A percentile compares a stretch with the other conserved stretches of the same genome.
Conservation (phyloP, 495 filamentous ascomycete species). For the Collariella sp. region DNA sequence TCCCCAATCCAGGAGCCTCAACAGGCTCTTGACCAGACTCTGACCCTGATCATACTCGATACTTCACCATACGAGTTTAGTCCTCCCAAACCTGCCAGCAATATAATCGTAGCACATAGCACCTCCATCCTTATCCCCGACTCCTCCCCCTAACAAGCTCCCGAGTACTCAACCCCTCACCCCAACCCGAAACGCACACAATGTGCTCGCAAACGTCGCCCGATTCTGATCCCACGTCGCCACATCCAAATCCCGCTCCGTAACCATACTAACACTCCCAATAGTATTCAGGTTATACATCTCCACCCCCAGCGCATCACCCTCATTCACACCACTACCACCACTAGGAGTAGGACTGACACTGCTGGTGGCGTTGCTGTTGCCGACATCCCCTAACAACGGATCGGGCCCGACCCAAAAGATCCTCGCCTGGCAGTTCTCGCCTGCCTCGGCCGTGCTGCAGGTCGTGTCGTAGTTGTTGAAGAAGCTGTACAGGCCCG, state of each 20-base stretch:
- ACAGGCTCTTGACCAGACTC: too few species aligned
- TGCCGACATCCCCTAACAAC: background rate
- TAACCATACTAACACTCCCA: slow-evolving; percentile 28
- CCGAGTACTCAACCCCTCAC: background rate
- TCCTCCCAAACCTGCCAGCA: background rate
- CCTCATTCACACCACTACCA: background rate
- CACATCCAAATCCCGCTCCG: slow-evolving; percentile 16
- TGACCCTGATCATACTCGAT: too few species aligned
- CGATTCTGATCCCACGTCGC: slow-evolving; percentile 23
- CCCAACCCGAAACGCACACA: slow-evolving; percentile 18
- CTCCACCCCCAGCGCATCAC: slow-evolving; percentile 6
- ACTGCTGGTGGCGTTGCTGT: too few species aligned
- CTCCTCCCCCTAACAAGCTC: too few species aligned
- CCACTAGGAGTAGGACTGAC: too few species aligned
- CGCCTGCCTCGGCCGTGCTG: slow-evolving; percentile 45
- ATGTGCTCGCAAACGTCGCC: slow-evolving; percentile 25
- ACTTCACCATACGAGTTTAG: too few species aligned
- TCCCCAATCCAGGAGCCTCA: too few species aligned
- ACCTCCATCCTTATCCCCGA: background rate
- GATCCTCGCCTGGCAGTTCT: slow-evolving; percentile 80
- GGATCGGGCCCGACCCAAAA: slow-evolving; percentile 13
- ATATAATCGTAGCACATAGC: too few species aligned
- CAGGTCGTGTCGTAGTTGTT: slow-evolving; percentile 75
- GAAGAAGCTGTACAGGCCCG: slow-evolving; percentile 78
- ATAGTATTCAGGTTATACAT: slow-evolving; percentile 29